Evolutionary conservation across 495 filamentous ascomycete species (phyloP).

Genomic region (Margaritispora aquatica): DNA sequence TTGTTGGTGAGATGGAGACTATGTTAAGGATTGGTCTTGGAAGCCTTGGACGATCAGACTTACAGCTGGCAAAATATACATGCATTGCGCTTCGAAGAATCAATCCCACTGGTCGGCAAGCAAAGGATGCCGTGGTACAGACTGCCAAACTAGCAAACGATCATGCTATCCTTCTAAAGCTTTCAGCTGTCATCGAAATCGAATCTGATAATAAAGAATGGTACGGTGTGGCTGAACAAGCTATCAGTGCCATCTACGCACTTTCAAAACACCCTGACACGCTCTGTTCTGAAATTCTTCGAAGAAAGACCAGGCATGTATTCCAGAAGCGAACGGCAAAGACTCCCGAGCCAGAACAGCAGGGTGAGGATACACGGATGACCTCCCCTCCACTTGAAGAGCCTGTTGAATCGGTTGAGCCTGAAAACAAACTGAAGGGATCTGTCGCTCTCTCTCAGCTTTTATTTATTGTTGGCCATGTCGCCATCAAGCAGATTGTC

Average conservation of each 20-base stretch:
- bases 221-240: conserved; percentile 96
- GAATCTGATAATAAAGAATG: conserved; percentile 88
- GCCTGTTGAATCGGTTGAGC: not conserved
- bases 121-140: conserved; percentile 59
- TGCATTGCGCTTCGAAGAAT: conserved; percentile 89
- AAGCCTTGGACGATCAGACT: conserved; percentile 67
- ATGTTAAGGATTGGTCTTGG: conserved; percentile 91
- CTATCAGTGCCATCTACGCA: conserved; percentile 92
- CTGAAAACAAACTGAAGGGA: conserved; percentile 46
- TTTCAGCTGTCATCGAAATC: conserved; percentile 80
- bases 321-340: conserved; percentile 41
- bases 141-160: conserved; percentile 83
- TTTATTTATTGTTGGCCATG: conserved; percentile 91
- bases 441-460: conserved; percentile 81
- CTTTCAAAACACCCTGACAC: conserved; percentile 91
- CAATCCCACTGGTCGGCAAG: conserved; percentile 71
- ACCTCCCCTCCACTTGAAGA: conserved; percentile 26
- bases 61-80: conserved; percentile 88
- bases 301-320: conserved; percentile 77
- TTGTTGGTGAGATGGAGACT: conserved; percentile 86
- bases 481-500: conserved; percentile 99
- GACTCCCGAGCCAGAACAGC: conserved; percentile 25
- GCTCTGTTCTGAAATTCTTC: conserved; percentile 86
- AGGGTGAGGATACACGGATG: conserved; percentile 17
- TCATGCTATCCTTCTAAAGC: conserved; percentile 72